These are phyloP conservation scores for Leccinum disarticulatum DNA, from an alignment of 768 basidiomycete species.

Conservation along the genomic window DNA sequence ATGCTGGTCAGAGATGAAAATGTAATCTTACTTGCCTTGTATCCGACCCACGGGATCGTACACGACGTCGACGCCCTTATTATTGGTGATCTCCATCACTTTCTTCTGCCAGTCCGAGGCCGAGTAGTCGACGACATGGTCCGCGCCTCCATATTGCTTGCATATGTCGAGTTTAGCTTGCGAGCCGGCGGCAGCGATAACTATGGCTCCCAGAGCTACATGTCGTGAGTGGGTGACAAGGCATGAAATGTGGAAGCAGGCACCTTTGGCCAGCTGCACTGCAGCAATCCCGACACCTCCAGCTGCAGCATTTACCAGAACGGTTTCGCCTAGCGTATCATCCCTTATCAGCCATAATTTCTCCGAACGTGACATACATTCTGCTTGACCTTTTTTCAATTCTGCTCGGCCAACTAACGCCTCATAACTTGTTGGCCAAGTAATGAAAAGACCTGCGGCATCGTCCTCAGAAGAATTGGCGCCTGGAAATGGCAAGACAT, in stretches of 20 bases:
- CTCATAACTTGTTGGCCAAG: conserved; percentile 93
- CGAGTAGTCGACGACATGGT: conserved; percentile 79
- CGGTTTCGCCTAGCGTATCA: conserved; percentile 68
- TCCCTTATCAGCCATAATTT: conserved; percentile 7
- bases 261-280: conserved; percentile 91
- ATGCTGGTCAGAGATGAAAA: neutral
- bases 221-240: conserved; percentile 1
- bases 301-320: conserved; percentile 93
- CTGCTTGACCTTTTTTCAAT: conserved; percentile 63
- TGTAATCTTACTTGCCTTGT: conserved; percentile 42
- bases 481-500: conserved; percentile 19
- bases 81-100: conserved; percentile 77
- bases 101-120: conserved; percentile 85
- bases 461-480: conserved; percentile 1
- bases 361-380: neutral
- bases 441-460: conserved; percentile 68
- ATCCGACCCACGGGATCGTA: conserved; percentile 88
- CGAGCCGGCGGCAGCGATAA: conserved; percentile 91
- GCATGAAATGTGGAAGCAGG: conserved; percentile 1
- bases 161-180: conserved; percentile 77
- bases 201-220: conserved; percentile 83
- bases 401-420: conserved; percentile 84
- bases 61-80: conserved; percentile 83
- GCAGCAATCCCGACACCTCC: conserved; percentile 94
- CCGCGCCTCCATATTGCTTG: conserved; percentile 75